A percentile compares a stretch with the other conserved stretches of the same genome.
These are phyloP conservation scores for Penicillium sp. DNA, from an alignment of 2,329 filamentous ascomycete genomes.

Conservation along the genomic window DNA sequence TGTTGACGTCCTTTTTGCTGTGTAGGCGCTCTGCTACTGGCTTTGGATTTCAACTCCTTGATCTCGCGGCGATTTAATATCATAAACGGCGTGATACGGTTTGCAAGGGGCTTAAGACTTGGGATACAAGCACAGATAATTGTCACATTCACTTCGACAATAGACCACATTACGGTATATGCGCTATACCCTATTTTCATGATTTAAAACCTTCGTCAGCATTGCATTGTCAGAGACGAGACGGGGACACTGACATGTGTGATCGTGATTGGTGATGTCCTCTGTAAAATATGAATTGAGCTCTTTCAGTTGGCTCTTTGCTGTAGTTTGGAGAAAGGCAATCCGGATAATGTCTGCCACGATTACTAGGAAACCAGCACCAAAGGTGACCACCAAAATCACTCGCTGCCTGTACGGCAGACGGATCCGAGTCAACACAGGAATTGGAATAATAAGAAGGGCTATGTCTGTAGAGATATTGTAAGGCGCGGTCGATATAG, in stretches of 20 bases:
- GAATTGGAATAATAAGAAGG: conserved; percentile 81
- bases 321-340: conserved; percentile 1
- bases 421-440: conserved; percentile 80
- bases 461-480: conserved; percentile 89
- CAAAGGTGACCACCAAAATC: conserved; percentile 1
- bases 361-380: background rate
- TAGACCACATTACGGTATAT: conserved; percentile 27
- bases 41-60: too few relatives aligned
- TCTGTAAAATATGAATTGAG: background rate
- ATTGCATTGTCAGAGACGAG: background rate
- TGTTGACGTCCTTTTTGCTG: background rate
- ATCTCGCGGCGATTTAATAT: background rate
- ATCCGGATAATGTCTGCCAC: background rate
- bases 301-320: background rate
- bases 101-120: conserved; percentile 31
- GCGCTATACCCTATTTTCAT: background rate
- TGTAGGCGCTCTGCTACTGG: background rate
- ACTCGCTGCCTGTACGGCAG: conserved; percentile 76
- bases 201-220: background rate
- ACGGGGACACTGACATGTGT: background rate
- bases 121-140: conserved; percentile 41
- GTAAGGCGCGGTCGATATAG: conserved; percentile 73
- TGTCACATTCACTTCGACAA: conserved; percentile 36
- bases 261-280: background rate
- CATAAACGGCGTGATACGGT: background rate